Base-by-base conservation (phyloP, 352 stramenopile species). In the Phytophthora pinifolia region DNA sequence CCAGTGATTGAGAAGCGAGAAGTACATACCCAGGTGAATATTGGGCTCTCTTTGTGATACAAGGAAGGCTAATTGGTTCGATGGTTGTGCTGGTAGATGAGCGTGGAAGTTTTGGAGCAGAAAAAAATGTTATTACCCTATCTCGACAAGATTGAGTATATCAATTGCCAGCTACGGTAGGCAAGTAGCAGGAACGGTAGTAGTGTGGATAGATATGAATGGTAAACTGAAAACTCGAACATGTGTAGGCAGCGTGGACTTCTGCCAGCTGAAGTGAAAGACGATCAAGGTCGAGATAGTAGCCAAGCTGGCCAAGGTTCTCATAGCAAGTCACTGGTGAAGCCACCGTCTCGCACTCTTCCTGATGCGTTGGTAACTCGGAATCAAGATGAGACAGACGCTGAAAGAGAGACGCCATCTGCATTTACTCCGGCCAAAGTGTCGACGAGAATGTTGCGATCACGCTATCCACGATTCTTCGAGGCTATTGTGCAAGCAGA, bases 71-170 rank as follows among this genome's bases (percentile, higher is more conserved):
- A 31, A 54, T 37, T 38, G 35, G 8, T 49, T 51, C 34, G 20
- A 18, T 20, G 14, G 38, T 31, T n/a, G 2, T 30, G 29, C 3
- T 17, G 18, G 37, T 52, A 77, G 63, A 83, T 88, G 75, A 87
- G 68, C 29, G 70, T 85, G 12, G 63, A 83, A 36, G 59, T 46
- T 18, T 50, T 90, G 3, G 77, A 87, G 54, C 75, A 90, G 34
- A 94, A 92, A 66, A 90, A 89, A 37, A 85, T 84, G 75, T 47
- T 92, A 44, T 66, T 94, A 22, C 84, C 84, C 35, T 94, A 92
- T 42, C 56, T 94, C 25, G 78, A 94, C 55, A 88, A 91, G 65
- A 91, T 94, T 43, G 84, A 94, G 63, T 94, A 94, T 60, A 90
- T 94, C 51, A 92, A 92, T 60, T 79, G 72, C 37, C 79, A 94